Conservation (phyloP, 495 filamentous ascomycete genomes). For the Penicillium samsonianum region DNA sequence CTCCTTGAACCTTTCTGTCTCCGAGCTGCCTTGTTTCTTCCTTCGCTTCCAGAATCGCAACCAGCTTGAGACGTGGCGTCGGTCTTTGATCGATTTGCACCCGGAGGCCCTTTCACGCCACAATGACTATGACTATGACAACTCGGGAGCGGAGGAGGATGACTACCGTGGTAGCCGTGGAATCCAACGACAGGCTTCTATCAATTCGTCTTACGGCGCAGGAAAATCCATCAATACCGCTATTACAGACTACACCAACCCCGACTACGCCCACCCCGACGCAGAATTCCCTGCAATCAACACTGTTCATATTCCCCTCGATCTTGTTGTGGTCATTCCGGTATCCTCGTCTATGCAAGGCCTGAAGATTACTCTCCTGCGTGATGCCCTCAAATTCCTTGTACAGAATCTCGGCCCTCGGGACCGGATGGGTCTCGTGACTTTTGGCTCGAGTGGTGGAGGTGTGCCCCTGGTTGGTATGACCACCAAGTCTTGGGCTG, state of each 20-base stretch:
- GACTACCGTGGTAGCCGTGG: conserved; percentile 69
- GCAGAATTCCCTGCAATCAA: conserved; percentile 53
- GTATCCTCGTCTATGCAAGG: conserved; percentile 99
- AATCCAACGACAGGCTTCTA: conserved; percentile 80
- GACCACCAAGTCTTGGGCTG: conserved; percentile 90
- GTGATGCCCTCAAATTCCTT: conserved; percentile 92
- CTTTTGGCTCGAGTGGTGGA: conserved; percentile 92
- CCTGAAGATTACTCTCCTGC: conserved; percentile 91
- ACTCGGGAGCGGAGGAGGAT: conserved; percentile 86
- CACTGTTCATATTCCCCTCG: conserved; percentile 85
- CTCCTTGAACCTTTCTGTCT: conserved; percentile 87
- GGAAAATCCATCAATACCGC: conserved; percentile 49
- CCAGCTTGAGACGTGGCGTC: conserved; percentile 90
- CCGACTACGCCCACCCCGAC: conserved; percentile 69
- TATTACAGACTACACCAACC: conserved; percentile 65
- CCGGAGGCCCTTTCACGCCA: conserved; percentile 61
- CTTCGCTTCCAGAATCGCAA: conserved; percentile 83
- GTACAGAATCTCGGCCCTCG: conserved; percentile 88
- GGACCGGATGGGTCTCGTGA: conserved; percentile 96
- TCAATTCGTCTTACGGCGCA: conserved; percentile 79
- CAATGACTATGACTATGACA: conserved; percentile 75
- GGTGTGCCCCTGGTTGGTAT: conserved; percentile 96
- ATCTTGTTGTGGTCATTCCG: conserved; percentile 95
- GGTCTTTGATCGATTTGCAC: conserved; percentile 83
- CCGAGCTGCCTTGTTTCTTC: conserved; percentile 95